Conservation (phyloP, 169 alveolate genomes). For the Eimeria mitis region DNA sequence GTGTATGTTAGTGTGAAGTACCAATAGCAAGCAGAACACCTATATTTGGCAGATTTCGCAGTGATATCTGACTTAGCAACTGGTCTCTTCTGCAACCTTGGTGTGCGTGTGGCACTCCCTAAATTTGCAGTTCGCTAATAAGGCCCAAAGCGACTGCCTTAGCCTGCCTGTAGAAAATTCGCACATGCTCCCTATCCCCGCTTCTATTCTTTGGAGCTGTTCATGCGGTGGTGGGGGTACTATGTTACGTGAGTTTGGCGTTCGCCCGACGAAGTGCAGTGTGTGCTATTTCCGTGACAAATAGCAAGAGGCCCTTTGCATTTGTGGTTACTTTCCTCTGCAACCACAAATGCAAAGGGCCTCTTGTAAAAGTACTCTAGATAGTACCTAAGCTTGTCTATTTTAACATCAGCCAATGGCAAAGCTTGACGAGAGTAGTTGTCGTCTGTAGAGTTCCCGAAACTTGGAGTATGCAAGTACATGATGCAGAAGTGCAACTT, state of each 20-base stretch:
- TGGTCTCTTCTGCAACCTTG: background rate
- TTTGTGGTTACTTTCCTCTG: background rate
- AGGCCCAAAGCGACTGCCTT: background rate
- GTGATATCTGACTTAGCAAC: background rate
- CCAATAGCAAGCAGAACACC: background rate
- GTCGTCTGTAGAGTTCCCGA: background rate
- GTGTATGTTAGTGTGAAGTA: background rate
- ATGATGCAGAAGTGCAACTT: background rate
- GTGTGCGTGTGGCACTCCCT: background rate
- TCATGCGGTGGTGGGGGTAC: background rate
- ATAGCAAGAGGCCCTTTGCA: background rate
- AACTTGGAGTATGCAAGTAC: constrained; percentile 6
- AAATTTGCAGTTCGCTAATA: background rate
- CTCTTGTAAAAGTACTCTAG: no score
- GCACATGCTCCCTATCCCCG: background rate
- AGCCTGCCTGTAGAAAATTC: background rate
- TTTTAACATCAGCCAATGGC: background rate
- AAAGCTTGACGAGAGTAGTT: background rate
- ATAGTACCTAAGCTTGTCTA: background rate
- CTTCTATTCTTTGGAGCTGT: background rate
- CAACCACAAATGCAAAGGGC: background rate
- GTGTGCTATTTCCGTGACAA: background rate
- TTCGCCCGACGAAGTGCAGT: background rate
- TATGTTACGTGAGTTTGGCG: background rate
- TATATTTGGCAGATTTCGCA: background rate